Conservation (phyloP, 164 flowering plant genomes). For the Chimonanthus salicifolius region DNA sequence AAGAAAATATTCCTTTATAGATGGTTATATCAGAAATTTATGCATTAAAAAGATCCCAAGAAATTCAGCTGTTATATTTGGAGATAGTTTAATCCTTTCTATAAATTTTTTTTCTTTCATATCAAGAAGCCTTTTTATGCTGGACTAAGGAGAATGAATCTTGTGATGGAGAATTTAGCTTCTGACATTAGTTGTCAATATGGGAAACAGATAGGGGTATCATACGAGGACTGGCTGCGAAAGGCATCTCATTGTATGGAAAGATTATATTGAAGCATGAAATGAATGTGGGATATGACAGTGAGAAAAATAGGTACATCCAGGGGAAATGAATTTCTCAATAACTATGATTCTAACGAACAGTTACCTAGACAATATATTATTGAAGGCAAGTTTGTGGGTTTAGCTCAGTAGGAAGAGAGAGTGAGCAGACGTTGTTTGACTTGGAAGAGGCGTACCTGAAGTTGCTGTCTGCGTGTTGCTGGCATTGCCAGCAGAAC, state of each 20-base stretch:
- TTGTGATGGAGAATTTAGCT: neutral
- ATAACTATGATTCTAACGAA: neutral
- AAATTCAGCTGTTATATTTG: too few species aligned
- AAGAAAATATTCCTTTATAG: neutral
- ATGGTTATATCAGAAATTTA: neutral
- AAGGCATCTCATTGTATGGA: neutral
- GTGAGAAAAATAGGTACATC: neutral
- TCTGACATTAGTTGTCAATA: neutral
- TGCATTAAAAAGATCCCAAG: neutral
- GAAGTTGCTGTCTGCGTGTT: constrained; percentile 64
- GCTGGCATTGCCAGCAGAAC: constrained; percentile 68
- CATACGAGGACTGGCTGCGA: neutral
- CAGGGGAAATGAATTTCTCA: neutral
- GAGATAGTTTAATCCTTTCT: too few species aligned
- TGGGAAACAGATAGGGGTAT: neutral
- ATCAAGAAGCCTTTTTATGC: neutral
- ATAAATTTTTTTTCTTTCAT: too few species aligned
- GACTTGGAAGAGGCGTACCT: constrained; percentile 35
- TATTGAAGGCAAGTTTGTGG: too few species aligned
- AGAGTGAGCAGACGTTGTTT: neutral
- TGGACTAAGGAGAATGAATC: neutral
- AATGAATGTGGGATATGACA: neutral
- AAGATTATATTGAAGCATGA: neutral
- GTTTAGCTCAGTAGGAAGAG: neutral
- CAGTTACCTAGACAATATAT: neutral